Evolutionary conservation across 2,329 filamentous ascomycete species (phyloP).

Genomic region (Plenodomus biglobosus): DNA sequence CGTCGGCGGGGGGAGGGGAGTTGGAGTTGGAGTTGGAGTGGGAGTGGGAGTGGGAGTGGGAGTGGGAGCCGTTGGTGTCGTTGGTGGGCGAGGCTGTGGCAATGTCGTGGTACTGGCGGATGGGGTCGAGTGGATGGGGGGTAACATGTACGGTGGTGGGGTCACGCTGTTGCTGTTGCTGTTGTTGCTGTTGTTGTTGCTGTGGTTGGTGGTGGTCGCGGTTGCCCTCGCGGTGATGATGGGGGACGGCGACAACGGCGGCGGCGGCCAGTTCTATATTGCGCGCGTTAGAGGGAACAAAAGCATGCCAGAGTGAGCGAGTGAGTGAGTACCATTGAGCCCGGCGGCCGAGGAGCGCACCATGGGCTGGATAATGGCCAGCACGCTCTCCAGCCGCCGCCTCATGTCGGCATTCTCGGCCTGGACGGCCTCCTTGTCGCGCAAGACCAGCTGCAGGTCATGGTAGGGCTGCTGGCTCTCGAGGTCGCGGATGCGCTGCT

Average conservation of each 20-base stretch:
- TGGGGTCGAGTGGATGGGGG: slow-evolving; percentile 4
- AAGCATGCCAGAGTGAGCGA: too few species aligned
- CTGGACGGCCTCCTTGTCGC: slow-evolving; percentile 75
- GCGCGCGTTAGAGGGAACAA: neutral
- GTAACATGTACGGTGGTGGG: too few species aligned
- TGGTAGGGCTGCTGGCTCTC: slow-evolving; percentile 80
- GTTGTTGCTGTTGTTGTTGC: slow-evolving; percentile 1
- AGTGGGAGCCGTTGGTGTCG: slow-evolving; percentile 28
- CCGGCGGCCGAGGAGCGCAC: slow-evolving; percentile 47
- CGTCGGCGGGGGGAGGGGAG: slow-evolving; percentile 27
- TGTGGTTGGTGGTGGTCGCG: slow-evolving; percentile 9
- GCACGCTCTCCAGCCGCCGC: slow-evolving; percentile 64
- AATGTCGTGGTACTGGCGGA: slow-evolving; percentile 27
- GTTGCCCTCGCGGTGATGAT: slow-evolving; percentile 18
- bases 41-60: slow-evolving; percentile 18
- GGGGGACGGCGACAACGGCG: slow-evolving; percentile 50
- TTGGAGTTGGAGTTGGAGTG: slow-evolving; percentile 25
- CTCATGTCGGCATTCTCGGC: slow-evolving; percentile 79
- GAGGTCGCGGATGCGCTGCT: slow-evolving; percentile 72
- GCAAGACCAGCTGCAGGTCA: slow-evolving; percentile 74
- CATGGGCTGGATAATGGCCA: slow-evolving; percentile 65
- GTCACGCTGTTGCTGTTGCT: slow-evolving; percentile 14
- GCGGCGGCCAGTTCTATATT: slow-evolving; percentile 54
- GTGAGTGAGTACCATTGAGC: slow-evolving; percentile 51
- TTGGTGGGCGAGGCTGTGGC: slow-evolving; percentile 14